phyloP scores from a whole-genome alignment of 108 stramenopile genomes.

The Cylindrotheca fusiformis region DNA sequence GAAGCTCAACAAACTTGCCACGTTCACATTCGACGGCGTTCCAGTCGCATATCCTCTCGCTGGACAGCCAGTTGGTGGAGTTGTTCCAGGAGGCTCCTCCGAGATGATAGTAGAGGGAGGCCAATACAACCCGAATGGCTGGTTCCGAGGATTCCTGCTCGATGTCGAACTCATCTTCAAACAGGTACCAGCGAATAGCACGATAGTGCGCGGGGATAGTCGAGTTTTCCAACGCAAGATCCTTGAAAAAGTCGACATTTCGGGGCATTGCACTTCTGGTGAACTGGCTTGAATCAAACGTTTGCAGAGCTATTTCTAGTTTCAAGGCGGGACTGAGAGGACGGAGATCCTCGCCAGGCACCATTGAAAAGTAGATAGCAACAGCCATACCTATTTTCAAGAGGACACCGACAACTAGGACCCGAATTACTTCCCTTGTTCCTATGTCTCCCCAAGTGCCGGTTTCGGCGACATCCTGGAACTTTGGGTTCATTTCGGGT shows the following conservation, averaged over 20 bases:
- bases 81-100: conserved; percentile 19
- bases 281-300: conserved; percentile 13
- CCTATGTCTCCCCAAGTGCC: conserved; percentile 22
- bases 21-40: conserved; percentile 15
- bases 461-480: conserved; percentile 15
- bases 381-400: conserved; percentile 4
- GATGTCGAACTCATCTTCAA: conserved; percentile 11
- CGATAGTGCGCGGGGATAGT: conserved; percentile 15
- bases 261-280: background rate
- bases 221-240: background rate
- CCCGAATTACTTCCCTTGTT: conserved; percentile 2
- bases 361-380: conserved; percentile 1
- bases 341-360: background rate
- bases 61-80: conserved; percentile 14
- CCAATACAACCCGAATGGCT: conserved; percentile 15
- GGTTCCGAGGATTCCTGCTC: conserved; percentile 7
- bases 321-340: background rate
- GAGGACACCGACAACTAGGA: background rate
- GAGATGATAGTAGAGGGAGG: conserved; percentile 23
- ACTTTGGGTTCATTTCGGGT: conserved; percentile 22
- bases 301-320: background rate
- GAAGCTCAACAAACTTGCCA: conserved; percentile 11
- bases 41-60: conserved; percentile 24
- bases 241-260: background rate
- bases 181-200: conserved; percentile 29